Evolutionary conservation across 257 asterid species (phyloP), one percentile per base, ranked within the genome.

Genomic region (Scutellaria minor): DNA sequence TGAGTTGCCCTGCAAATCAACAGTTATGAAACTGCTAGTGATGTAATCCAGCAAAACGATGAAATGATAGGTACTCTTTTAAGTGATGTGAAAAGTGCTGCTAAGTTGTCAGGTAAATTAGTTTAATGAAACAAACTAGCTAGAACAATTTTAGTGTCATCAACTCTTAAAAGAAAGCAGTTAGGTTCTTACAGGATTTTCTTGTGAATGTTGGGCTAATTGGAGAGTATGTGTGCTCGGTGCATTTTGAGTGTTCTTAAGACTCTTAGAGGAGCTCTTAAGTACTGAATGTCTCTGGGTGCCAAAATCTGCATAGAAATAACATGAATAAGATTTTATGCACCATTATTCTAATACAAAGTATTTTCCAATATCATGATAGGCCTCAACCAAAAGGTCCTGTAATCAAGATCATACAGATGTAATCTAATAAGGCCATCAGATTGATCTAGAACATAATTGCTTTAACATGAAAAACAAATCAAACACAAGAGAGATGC

Each of bases 171-270:
- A 31, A 75, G 18, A 57, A 11, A 69, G 71, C 65, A 82, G 61
- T 62, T 69, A 61, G 74, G 58, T 72, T 79, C 89, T 84, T 83
- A 91, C 97, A 35, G 77, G 66, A 73, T 79, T 81, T 80, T 75
- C 78, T 75, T 84, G 77, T 60, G 81, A 73, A 76, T 37, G 75
- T 62, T 40, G 64, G 35, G 83, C 69, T 27, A 86, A 40, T 48
- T 40, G 74, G 60, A 65, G 77, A 66, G 86, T 68, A 78, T 70
- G 78, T 81, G 80, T 64, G 78, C 81, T 83, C 45, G 84, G 74
- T 64, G 83, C 80, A 47, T 66, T 77, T 48, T 74, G 82, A 59
- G 75, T 75, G 57, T 72, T 42, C 77, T 80, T 86, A 59, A 56
- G 81, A 79, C 74, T 80, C 83, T 72, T 83, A 12, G 72, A 59